These are phyloP conservation scores for Soucietia sequanensis DNA, from an alignment of 805 yeast species.

Conservation along the genomic window DNA sequence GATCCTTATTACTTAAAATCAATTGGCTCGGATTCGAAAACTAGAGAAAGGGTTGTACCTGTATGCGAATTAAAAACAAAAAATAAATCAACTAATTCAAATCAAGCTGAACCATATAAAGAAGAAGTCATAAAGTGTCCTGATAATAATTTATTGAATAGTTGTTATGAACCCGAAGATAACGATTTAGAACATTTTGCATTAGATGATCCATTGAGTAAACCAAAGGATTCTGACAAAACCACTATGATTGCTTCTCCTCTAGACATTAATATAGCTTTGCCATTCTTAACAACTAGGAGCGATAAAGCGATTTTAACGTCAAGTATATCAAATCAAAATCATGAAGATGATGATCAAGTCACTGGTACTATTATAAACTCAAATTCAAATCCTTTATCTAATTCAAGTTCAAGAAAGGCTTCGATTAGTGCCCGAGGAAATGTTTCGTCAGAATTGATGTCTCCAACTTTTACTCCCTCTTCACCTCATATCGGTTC, in stretches of 20 bases:
- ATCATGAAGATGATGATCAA: slow-evolving; percentile 10
- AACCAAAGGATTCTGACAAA: slow-evolving; percentile 1
- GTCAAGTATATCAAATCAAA: slow-evolving; percentile 11
- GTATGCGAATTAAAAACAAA: slow-evolving; percentile 65
- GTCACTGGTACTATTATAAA: not conserved
- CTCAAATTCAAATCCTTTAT: too few species aligned
- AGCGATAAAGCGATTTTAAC: slow-evolving; percentile 29
- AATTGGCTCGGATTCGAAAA: slow-evolving; percentile 12
- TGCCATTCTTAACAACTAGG: slow-evolving; percentile 42
- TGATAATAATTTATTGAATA: slow-evolving; percentile 60
- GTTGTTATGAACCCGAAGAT: slow-evolving; percentile 45
- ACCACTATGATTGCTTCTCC: slow-evolving; percentile 41
- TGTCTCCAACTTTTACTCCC: slow-evolving; percentile 13
- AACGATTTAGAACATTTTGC: not conserved
- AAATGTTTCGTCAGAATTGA: slow-evolving; percentile 2
- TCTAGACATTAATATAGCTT: slow-evolving; percentile 41
- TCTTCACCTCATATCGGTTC: slow-evolving; percentile 39
- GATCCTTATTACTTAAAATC: slow-evolving; percentile 24
- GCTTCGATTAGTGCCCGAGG: slow-evolving; percentile 23
- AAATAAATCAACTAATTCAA: slow-evolving; percentile 31
- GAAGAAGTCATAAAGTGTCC: slow-evolving; percentile 61
- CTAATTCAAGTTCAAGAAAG: slow-evolving; percentile 22
- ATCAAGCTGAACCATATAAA: slow-evolving; percentile 42
- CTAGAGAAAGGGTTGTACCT: slow-evolving; percentile 54
- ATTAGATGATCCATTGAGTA: slow-evolving; percentile 6